phyloP scores from a whole-genome alignment of 371 early-diverging fungal species.

The Fennellomyces sp. region DNA sequence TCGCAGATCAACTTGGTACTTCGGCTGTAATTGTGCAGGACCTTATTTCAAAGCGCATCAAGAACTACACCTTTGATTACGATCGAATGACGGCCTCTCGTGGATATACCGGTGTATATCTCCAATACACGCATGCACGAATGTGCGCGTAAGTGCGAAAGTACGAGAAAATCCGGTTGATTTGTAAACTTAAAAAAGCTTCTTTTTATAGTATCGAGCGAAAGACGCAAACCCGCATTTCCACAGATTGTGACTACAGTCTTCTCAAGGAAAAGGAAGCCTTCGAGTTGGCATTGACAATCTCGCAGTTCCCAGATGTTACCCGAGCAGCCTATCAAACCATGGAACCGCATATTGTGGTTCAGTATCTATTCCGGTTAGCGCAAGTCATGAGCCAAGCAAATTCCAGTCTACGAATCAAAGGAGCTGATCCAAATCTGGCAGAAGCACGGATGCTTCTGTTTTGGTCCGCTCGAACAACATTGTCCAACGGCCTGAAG shows the following conservation, averaged over 20 bases:
- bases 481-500: constrained; percentile 77
- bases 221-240: constrained; percentile 21
- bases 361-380: constrained; percentile 87
- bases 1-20: constrained; percentile 74
- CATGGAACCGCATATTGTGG: constrained; percentile 91
- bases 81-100: constrained; percentile 91
- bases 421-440: constrained; percentile 58
- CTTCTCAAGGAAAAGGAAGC: constrained; percentile 75
- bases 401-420: constrained; percentile 76
- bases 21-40: constrained; percentile 97
- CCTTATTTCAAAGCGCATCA: constrained; percentile 88
- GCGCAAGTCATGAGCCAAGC: constrained; percentile 80
- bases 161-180: neutral
- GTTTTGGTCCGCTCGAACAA: constrained; percentile 73
- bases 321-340: constrained; percentile 55
- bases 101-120: constrained; percentile 97
- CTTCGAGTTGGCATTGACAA: constrained; percentile 66
- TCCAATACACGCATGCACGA: constrained; percentile 96
- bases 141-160: constrained; percentile 64
- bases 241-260: constrained; percentile 29
- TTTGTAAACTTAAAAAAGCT: neutral
- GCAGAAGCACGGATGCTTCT: constrained; percentile 82
- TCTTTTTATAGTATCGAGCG: constrained; percentile 35
- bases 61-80: constrained; percentile 96
- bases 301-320: constrained; percentile 88